These are phyloP conservation scores for Ganoderma meredithae DNA, from an alignment of 1,284 basidiomycete species.

Conservation along the genomic window DNA sequence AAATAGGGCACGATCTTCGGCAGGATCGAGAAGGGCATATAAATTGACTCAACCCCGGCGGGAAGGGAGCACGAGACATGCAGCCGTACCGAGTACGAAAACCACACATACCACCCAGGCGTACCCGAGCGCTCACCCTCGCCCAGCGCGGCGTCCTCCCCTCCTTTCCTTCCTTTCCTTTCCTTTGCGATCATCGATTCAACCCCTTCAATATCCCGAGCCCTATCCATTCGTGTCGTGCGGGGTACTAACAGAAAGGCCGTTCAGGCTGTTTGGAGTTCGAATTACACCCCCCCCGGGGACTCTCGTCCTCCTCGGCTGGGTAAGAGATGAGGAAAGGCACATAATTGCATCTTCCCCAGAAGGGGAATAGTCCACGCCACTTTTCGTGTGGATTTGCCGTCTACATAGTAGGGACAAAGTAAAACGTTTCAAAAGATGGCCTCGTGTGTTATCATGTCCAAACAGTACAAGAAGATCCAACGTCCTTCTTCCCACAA, in stretches of 20 bases:
- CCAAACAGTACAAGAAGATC: background rate
- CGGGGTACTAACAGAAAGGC: no score
- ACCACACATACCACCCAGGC: conserved; percentile 32
- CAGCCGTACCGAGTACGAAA: conserved; percentile 11
- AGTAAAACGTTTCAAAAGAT: no score
- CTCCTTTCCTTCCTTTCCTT: no score
- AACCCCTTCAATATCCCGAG: background rate
- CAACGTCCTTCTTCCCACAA: background rate
- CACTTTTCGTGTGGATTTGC: no score
- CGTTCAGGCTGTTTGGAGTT: no score
- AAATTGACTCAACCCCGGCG: background rate
- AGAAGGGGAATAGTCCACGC: no score
- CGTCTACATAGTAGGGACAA: no score
- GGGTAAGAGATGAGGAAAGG: no score
- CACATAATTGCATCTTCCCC: no score
- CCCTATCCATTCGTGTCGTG: no score
- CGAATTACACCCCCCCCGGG: no score
- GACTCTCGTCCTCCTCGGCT: no score
- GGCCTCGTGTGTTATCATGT: background rate
- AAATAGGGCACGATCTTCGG: background rate
- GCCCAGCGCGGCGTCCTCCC: conserved; percentile 19
- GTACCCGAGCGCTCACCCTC: background rate
- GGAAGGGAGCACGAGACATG: background rate
- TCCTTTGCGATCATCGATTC: background rate
- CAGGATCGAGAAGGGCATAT: background rate